Conservation (phyloP, 768 basidiomycete species). For the Tricholoma saponaceum region DNA sequence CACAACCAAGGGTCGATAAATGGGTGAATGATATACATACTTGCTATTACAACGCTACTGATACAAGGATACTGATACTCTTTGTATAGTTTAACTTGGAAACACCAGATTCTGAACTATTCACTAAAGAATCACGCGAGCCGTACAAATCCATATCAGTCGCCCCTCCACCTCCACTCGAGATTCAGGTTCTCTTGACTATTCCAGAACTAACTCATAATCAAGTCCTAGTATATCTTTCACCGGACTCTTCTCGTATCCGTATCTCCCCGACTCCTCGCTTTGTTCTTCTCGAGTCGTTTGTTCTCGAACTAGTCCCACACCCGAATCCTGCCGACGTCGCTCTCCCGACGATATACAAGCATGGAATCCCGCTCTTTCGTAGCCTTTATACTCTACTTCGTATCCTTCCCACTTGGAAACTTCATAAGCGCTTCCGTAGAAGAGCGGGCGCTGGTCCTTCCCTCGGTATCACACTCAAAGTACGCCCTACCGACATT, state of each 20-base stretch:
- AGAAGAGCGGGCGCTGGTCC: conserved; percentile 35
- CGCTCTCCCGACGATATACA: conserved; percentile 75
- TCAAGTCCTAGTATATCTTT: conserved; percentile 66
- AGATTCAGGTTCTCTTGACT: conserved; percentile 66
- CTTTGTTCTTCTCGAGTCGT: conserved; percentile 70
- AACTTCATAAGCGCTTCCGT: conserved; percentile 58
- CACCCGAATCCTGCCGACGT: conserved; percentile 37
- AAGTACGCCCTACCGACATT: conserved; percentile 27
- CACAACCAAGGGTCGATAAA: conserved; percentile 62
- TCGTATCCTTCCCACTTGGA: conserved; percentile 75
- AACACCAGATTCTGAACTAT: conserved; percentile 68
- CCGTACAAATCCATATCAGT: conserved; percentile 58
- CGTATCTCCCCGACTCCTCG: conserved; percentile 67
- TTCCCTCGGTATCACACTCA: conserved; percentile 42
- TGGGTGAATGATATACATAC: conserved; percentile 62
- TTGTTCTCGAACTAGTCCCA: conserved; percentile 48
- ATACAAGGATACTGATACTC: too few relatives aligned
- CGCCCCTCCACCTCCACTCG: conserved; percentile 41
- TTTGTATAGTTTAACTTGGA: conserved; percentile 76
- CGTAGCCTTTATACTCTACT: conserved; percentile 72
- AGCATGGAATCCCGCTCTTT: conserved; percentile 80
- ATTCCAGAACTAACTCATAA: conserved; percentile 67
- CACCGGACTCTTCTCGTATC: conserved; percentile 54
- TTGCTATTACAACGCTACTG: not conserved
- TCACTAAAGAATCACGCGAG: conserved; percentile 56